These are phyloP conservation scores for Gracilariopsis chorda DNA, from an alignment of 23 red algal genomes.

Conservation along the genomic window DNA sequence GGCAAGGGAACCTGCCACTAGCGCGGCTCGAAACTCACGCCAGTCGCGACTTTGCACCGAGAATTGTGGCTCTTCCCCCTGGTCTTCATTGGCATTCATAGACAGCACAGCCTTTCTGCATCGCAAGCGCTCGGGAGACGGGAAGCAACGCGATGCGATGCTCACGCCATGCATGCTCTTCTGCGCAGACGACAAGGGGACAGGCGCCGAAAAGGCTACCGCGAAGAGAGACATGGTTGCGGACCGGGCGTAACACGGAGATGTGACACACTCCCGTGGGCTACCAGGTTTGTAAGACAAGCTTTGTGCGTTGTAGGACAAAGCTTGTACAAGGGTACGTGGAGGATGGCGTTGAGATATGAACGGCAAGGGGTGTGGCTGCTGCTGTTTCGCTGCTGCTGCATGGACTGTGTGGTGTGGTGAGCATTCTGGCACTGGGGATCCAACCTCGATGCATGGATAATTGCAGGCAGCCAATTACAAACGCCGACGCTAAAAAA, in stretches of 20 bases:
- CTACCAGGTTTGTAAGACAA: too few species aligned
- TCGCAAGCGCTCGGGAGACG: not conserved
- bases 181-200: too few species aligned
- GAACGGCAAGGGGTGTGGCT: not conserved
- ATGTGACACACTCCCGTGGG: too few species aligned
- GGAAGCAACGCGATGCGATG: not conserved
- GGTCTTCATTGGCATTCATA: not conserved
- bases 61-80: not conserved
- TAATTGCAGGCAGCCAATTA: constrained; percentile 14
- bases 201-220: too few species aligned
- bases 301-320: too few species aligned
- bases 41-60: not conserved
- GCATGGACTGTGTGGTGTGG: not conserved
- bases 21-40: constrained; percentile 62
- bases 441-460: not conserved
- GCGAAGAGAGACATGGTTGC: too few species aligned
- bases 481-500: not conserved
- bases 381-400: not conserved
- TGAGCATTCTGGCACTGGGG: not conserved
- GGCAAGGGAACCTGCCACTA: constrained; percentile 12
- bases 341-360: too few species aligned
- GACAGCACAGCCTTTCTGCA: not conserved
- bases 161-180: too few species aligned
- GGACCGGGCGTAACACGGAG: too few species aligned
- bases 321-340: too few species aligned